Conservation (phyloP, 2,329 filamentous ascomycete genomes). For the Monosporascus sp. region DNA sequence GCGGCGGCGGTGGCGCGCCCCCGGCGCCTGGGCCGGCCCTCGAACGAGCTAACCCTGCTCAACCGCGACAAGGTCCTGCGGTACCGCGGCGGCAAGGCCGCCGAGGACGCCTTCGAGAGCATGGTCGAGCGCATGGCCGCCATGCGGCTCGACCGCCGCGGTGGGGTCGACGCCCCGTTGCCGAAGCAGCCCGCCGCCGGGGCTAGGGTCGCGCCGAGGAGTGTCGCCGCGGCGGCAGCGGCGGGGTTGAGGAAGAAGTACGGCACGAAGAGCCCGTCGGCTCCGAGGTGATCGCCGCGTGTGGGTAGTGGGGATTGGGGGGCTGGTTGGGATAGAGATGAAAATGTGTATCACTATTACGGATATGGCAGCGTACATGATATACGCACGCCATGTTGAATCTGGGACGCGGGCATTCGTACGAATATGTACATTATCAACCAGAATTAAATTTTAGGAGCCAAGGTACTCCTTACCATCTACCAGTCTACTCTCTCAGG, state of each 20-base stretch:
- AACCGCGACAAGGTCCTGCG: conserved; percentile 82
- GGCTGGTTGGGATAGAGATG: no score
- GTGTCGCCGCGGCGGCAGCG: no score
- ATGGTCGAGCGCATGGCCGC: conserved; percentile 45
- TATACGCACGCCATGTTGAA: no score
- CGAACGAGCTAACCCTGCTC: conserved; percentile 66
- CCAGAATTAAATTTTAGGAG: background rate
- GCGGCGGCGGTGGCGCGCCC: conserved; percentile 74
- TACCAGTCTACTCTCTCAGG: background rate
- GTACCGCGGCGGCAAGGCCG: conserved; percentile 55
- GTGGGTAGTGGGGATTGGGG: no score
- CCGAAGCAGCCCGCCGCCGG: background rate
- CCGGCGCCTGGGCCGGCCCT: conserved; percentile 45
- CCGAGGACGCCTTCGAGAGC: conserved; percentile 61
- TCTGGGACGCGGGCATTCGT: background rate
- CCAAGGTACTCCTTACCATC: background rate
- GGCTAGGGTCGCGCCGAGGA: no score
- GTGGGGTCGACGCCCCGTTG: background rate
- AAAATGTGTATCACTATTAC: no score
- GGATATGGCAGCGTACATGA: no score
- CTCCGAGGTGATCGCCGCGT: no score
- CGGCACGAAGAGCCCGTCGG: no score
- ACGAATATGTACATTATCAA: background rate
- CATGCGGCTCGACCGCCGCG: conserved; percentile 24
- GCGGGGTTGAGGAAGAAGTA: no score